Percentiles rank a stretch among this genome's conserved stretches.
Conservation (phyloP, 345 rosid genomes). For the Rhodamnia rubescens region DNA sequence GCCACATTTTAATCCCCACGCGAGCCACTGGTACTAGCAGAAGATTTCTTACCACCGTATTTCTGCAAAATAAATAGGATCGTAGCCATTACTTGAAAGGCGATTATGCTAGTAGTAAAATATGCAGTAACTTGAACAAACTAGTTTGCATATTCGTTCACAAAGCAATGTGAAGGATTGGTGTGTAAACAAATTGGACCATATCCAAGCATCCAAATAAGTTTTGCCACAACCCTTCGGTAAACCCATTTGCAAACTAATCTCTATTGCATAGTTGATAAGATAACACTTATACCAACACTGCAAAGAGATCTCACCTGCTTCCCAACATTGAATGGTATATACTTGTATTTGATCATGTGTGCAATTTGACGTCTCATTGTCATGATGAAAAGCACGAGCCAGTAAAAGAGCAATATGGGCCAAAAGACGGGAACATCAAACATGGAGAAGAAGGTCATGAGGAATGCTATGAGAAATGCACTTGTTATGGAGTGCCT, state of each 20-base stretch:
- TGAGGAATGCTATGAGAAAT: conserved; percentile 55
- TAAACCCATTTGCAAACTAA: background rate
- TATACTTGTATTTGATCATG: conserved; percentile 82
- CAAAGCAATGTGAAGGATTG: background rate
- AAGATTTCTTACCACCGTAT: conserved; percentile 41
- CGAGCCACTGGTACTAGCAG: conserved; percentile 42
- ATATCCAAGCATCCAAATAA: background rate
- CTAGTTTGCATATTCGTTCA: background rate
- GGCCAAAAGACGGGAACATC: conserved; percentile 94
- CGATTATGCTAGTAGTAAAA: background rate
- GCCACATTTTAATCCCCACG: conserved; percentile 37
- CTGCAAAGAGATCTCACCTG: conserved; percentile 30
- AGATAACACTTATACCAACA: background rate
- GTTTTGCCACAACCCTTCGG: background rate
- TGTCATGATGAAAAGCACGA: conserved; percentile 61
- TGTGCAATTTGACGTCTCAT: conserved; percentile 76
- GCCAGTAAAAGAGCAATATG: conserved; percentile 66
- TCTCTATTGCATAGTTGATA: background rate
- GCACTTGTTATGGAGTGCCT: conserved; percentile 83
- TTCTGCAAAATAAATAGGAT: conserved; percentile 10
- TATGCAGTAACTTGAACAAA: background rate
- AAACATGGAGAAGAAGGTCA: conserved; percentile 76
- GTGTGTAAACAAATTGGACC: background rate
- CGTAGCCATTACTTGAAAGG: background rate
- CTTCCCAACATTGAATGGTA: conserved; percentile 63